Conservation (phyloP, 148 eudicot species). For the Silene conica region DNA sequence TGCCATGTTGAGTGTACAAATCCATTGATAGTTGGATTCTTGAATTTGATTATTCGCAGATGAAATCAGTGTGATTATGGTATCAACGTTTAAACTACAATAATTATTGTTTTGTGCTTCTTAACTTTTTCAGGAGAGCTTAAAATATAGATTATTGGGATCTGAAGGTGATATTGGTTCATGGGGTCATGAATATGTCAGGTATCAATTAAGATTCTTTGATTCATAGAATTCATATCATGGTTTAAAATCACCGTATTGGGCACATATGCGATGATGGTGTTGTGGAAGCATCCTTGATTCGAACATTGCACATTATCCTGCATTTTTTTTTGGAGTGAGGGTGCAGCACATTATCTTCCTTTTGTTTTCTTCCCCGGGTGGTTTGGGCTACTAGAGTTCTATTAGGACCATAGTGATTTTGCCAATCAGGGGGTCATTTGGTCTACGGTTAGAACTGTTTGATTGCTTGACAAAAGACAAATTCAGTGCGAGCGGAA, state of each 20-base stretch:
- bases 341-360: too few species aligned
- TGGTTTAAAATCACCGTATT: too few species aligned
- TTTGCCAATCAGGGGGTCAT: neutral
- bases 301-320: too few species aligned
- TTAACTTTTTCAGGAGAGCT: conserved; percentile 63
- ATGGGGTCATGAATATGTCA: conserved; percentile 72
- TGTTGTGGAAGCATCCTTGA: too few species aligned
- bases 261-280: too few species aligned
- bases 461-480: neutral
- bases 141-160: conserved; percentile 82
- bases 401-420: too few species aligned
- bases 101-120: neutral
- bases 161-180: conserved; percentile 97
- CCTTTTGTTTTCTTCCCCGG: neutral
- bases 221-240: neutral
- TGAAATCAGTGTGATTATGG: neutral
- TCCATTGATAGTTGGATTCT: neutral
- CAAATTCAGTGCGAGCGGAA: too few species aligned
- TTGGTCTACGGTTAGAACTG: neutral
- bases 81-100: neutral
- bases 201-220: neutral
- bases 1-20: neutral
- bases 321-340: too few species aligned
- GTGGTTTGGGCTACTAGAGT: neutral
- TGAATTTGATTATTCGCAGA: neutral